These are phyloP conservation scores for Elaeagnus macrophylla DNA, from an alignment of 306 rosid species.

Conservation along the genomic window DNA sequence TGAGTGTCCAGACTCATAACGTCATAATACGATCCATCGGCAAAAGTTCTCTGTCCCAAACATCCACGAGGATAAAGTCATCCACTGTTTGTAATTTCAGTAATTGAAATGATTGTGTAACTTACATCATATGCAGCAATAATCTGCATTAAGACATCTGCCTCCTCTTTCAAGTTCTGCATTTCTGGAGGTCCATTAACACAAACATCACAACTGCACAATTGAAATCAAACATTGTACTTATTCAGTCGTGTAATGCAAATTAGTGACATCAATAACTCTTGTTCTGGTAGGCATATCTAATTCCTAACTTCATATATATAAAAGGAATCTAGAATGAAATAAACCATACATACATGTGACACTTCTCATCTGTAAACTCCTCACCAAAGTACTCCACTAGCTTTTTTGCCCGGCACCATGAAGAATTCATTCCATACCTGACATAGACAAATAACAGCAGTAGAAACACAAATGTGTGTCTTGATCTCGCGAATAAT, in stretches of 20 bases:
- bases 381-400: conserved; percentile 89
- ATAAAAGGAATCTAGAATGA: conserved; percentile 1
- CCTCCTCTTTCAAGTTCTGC: conserved; percentile 72
- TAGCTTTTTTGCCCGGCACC: conserved; percentile 70
- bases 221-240: background rate
- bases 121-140: conserved; percentile 53
- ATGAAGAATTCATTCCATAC: conserved; percentile 74
- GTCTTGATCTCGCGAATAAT: background rate
- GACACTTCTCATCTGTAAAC: conserved; percentile 53
- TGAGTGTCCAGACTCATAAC: conserved; percentile 18
- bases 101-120: background rate
- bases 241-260: background rate
- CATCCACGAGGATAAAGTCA: background rate
- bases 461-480: background rate
- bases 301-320: background rate
- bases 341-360: conserved; percentile 40
- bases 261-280: background rate
- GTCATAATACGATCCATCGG: conserved; percentile 30
- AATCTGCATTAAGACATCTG: conserved; percentile 47
- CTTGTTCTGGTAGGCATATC: background rate
- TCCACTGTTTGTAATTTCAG: background rate
- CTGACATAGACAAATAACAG: conserved; percentile 29
- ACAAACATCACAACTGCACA: conserved; percentile 81
- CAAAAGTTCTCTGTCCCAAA: conserved; percentile 25
- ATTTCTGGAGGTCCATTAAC: conserved; percentile 61